These are phyloP conservation scores for Skeletonema marinoi DNA, from an alignment of 108 stramenopile species.

Conservation along the genomic window DNA sequence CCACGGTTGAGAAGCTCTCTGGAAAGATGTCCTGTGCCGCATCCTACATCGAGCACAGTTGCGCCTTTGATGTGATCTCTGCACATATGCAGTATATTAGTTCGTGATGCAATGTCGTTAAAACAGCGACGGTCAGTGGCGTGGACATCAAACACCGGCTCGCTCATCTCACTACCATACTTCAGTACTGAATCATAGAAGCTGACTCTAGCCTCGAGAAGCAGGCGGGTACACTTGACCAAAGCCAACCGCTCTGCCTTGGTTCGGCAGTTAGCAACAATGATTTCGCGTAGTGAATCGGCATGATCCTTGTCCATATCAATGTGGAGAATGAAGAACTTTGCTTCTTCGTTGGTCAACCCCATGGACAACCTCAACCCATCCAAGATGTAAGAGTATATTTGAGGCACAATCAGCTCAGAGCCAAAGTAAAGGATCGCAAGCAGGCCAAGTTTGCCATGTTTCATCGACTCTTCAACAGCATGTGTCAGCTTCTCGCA, in stretches of 20 bases:
- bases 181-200: constrained; percentile 7
- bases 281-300: constrained; percentile 7
- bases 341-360: not conserved
- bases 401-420: constrained; percentile 14
- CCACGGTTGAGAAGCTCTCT: not conserved
- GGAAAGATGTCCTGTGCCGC: not conserved
- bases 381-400: constrained; percentile 15
- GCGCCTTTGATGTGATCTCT: not conserved
- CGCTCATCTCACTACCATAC: not conserved
- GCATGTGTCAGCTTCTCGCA: constrained; percentile 3
- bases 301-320: constrained; percentile 16
- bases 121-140: not conserved
- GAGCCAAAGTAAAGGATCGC: constrained; percentile 20
- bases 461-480: constrained; percentile 8
- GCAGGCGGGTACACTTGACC: not conserved
- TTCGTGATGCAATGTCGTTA: not conserved
- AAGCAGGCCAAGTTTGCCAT: constrained; percentile 5
- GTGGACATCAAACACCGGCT: too few species aligned
- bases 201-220: constrained; percentile 10
- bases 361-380: constrained; percentile 8
- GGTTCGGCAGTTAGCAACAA: constrained; percentile 7
- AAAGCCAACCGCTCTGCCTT: constrained; percentile 5
- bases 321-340: not conserved
- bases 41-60: constrained; percentile 5
- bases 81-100: constrained; percentile 2